Conservation (phyloP, 1,284 basidiomycete species). For the Leccinum pachyderme region DNA sequence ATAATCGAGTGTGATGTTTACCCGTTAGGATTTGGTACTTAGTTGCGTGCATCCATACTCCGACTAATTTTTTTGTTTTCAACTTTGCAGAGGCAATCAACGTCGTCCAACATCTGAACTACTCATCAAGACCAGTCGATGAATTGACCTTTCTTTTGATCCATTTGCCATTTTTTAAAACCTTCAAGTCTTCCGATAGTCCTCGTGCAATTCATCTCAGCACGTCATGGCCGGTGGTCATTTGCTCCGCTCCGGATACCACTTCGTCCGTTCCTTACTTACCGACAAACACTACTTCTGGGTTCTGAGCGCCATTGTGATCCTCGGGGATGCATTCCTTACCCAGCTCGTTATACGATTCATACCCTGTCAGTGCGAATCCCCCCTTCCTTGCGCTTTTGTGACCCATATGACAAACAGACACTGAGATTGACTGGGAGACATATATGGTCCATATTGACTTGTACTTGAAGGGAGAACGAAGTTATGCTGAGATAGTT, state of each 20-base stretch:
- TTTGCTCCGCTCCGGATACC: slow-evolving; percentile 6
- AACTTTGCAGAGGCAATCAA: no score
- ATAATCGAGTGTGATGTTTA: not conserved
- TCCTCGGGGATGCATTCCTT: slow-evolving; percentile 72
- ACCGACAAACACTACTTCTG: slow-evolving; percentile 65
- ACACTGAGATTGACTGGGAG: slow-evolving; percentile 99
- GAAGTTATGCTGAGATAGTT: slow-evolving; percentile 81
- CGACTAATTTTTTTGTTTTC: no score
- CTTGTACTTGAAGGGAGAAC: slow-evolving; percentile 78
- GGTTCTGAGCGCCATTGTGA: slow-evolving; percentile 57
- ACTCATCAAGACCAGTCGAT: not conserved
- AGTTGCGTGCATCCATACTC: no score
- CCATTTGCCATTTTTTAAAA: not conserved
- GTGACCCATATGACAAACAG: slow-evolving; percentile 43
- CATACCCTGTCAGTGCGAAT: slow-evolving; percentile 67
- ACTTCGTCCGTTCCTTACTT: slow-evolving; percentile 32
- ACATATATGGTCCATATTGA: slow-evolving; percentile 90
- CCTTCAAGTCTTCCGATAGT: not conserved
- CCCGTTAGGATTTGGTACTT: not conserved
- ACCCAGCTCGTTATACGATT: slow-evolving; percentile 77
- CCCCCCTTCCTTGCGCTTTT: slow-evolving; percentile 2
- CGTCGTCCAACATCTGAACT: no score
- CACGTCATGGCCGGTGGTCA: not conserved
- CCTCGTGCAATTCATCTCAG: not conserved
- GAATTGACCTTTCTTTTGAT: not conserved